phyloP scores from a whole-genome alignment of 352 stramenopile genomes.

The Pythium plurisporium region DNA sequence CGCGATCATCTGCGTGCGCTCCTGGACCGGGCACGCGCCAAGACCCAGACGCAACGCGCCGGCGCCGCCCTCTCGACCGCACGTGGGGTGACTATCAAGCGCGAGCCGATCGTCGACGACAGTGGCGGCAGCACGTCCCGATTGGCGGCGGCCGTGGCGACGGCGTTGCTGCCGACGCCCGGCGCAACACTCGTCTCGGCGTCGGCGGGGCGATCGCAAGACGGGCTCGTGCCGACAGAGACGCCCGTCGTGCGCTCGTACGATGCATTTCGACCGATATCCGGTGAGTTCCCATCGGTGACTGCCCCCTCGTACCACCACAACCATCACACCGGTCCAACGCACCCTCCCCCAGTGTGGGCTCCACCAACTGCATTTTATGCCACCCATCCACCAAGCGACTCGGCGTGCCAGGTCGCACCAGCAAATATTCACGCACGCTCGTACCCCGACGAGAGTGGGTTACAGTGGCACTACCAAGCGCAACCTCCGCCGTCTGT shows the following conservation, averaged over 20 bases:
- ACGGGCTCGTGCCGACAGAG: too few relatives aligned
- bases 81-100: neutral
- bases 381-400: too few relatives aligned
- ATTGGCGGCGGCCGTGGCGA: too few relatives aligned
- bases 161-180: neutral
- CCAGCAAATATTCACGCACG: neutral
- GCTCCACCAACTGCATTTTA: too few relatives aligned
- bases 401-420: too few relatives aligned
- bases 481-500: slow-evolving; percentile 1
- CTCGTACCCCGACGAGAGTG: neutral
- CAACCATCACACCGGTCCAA: neutral
- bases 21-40: slow-evolving; percentile 33
- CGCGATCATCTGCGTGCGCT: slow-evolving; percentile 30
- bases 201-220: too few relatives aligned
- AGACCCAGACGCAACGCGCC: neutral
- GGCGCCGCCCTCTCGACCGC: neutral
- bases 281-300: too few relatives aligned
- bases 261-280: too few relatives aligned
- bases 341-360: neutral
- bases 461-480: slow-evolving; percentile 9
- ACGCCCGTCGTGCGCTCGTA: neutral
- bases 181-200: neutral
- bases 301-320: neutral
- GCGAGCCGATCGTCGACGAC: slow-evolving; percentile 1
- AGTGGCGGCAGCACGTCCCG: too few relatives aligned